These are phyloP conservation scores for Globisporangium alternatum DNA, from an alignment of 352 stramenopile genomes.

Conservation along the genomic window DNA sequence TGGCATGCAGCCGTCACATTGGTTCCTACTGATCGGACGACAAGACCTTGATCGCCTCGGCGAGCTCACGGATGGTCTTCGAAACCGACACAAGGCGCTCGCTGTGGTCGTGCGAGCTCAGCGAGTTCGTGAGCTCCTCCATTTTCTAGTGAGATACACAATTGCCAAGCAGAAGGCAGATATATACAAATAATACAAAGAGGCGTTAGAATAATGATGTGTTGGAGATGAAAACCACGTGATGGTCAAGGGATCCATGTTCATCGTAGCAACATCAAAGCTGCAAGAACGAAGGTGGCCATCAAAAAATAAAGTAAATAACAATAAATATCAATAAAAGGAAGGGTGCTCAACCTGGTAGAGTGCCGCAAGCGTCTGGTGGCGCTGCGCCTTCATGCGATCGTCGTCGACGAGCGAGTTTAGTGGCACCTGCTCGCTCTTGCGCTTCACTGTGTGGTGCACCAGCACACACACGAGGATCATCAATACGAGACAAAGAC, in stretches of 20 bases:
- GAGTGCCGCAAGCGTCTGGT: slow-evolving; percentile 54
- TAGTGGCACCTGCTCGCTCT: slow-evolving; percentile 29
- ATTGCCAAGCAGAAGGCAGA: background rate
- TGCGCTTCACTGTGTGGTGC: slow-evolving; percentile 39
- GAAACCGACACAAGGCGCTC: slow-evolving; percentile 53
- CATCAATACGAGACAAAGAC: background rate
- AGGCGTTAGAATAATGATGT: background rate
- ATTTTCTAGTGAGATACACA: slow-evolving; percentile 57
- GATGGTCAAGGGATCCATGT: background rate
- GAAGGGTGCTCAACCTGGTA: slow-evolving; percentile 71
- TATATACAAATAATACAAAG: slow-evolving; percentile 12
- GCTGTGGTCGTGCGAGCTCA: slow-evolving; percentile 53
- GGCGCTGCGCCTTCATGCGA: slow-evolving; percentile 38
- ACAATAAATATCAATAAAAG: slow-evolving; percentile 28
- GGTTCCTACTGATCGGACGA: slow-evolving; percentile 5
- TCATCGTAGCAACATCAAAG: background rate
- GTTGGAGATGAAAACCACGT: background rate
- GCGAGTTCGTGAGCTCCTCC: slow-evolving; percentile 46
- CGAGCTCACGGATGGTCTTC: slow-evolving; percentile 67
- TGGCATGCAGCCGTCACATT: background rate
- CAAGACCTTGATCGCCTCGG: slow-evolving; percentile 52
- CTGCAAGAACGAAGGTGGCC: slow-evolving; percentile 10
- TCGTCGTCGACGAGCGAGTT: slow-evolving; percentile 32
- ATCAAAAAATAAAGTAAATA: background rate
- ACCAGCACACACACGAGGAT: background rate